Evolutionary conservation across 495 filamentous ascomycete genomes (phyloP).

Genomic region (Aspergillus conjunctus): DNA sequence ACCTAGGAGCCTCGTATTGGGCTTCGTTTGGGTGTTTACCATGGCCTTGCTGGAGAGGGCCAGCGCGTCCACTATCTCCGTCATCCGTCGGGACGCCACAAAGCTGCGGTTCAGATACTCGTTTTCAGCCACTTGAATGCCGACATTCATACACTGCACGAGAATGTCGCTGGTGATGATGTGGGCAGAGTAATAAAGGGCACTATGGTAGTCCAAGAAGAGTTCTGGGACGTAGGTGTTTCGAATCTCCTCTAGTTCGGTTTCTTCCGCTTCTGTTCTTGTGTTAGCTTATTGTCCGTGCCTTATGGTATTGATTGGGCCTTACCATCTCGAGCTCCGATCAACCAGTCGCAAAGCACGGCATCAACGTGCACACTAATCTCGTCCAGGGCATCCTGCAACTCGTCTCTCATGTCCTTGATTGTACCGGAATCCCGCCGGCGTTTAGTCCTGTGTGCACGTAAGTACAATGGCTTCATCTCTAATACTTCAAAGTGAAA

Average conservation of each 20-base stretch:
- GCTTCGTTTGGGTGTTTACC: slow-evolving; percentile 53
- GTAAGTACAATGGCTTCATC: slow-evolving; percentile 17
- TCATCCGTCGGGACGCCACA: slow-evolving; percentile 65
- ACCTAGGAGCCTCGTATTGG: slow-evolving; percentile 35
- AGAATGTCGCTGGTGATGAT: slow-evolving; percentile 64
- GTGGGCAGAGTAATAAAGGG: slow-evolving; percentile 68
- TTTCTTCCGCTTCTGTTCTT: slow-evolving; percentile 41
- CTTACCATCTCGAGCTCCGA: slow-evolving; percentile 41
- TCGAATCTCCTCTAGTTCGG: slow-evolving; percentile 57
- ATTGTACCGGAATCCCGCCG: slow-evolving; percentile 41
- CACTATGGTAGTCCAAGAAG: slow-evolving; percentile 75
- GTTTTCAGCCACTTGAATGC: slow-evolving; percentile 62
- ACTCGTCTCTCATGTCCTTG: slow-evolving; percentile 34
- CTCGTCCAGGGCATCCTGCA: slow-evolving; percentile 38
- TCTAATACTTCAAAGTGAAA: background rate
- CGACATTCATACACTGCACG: slow-evolving; percentile 76
- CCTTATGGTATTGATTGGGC: background rate
- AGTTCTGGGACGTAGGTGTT: slow-evolving; percentile 78
- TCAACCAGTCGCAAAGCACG: slow-evolving; percentile 48
- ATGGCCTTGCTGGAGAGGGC: slow-evolving; percentile 74
- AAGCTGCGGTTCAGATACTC: slow-evolving; percentile 69
- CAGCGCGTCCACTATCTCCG: slow-evolving; percentile 74
- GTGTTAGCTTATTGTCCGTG: slow-evolving; percentile 17
- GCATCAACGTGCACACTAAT: slow-evolving; percentile 38
- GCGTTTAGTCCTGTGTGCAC: slow-evolving; percentile 30